Evolutionary conservation across 2,329 filamentous ascomycete genomes (phyloP), one percentile per base, ranked within the genome.

Genomic region (Juglanconis oblonga): DNA sequence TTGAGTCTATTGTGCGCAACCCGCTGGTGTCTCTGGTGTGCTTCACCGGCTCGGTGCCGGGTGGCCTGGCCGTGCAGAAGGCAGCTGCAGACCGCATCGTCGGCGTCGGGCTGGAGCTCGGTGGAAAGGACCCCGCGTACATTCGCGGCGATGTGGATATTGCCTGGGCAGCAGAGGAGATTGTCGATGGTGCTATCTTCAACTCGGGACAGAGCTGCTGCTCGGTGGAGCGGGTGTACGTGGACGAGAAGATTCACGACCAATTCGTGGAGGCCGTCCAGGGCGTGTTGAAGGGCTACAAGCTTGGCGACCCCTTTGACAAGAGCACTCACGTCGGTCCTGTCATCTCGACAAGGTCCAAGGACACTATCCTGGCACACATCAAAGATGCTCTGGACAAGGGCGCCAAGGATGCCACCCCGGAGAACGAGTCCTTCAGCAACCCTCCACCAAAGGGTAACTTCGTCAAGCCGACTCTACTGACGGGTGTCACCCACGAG

Each of bases 131-230:
- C 72, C 91, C 94, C 4, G 94, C 94, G 31, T 98, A 97, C 70
- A 82, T 98, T 57, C 83, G 94, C 62, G 80, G 79, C 6, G 94
- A 98, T 69, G 92, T 97, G 1, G 92, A 98, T 71, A 76, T 96
- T 52, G 86, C 86, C 52, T 97, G 93, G 94, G 93, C 89, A 0
- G 94, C 94, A 0, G 92, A 90, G 67, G 92, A 97, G 76, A 95
- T 98, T 68, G 92, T 98, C 13, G 94, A 98, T 68, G 94, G 94
- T 24, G 88, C 92, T n/a, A 81, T 98, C 59, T 98, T 98, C 82
- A 98, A 98, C 78, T 97, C 93, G 55, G 94, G 94, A n/a, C 94
- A 98, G 79, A 96, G 92, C 72, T 98, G 94, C 80, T 98, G 94
- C 76, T 90, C 92, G 31, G 81, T 98, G 57, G 94, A 98, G 77